Evolutionary conservation across 495 filamentous ascomycete species (phyloP).

Genomic region (Sporormia fimetaria): DNA sequence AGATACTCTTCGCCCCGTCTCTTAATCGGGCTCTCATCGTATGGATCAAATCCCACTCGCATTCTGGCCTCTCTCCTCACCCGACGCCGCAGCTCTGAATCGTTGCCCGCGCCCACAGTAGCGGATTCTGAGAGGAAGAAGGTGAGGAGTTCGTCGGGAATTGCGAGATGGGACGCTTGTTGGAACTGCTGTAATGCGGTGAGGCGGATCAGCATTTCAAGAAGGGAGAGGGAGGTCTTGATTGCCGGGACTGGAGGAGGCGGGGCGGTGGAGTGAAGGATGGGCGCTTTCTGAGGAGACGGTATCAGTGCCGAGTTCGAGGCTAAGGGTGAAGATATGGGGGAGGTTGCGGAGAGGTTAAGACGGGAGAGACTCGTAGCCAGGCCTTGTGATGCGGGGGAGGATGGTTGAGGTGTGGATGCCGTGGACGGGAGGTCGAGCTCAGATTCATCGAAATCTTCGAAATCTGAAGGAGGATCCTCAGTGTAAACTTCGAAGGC

Average conservation of each 20-base stretch:
- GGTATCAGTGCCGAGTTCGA: constrained; percentile 21
- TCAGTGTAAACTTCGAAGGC: constrained; percentile 81
- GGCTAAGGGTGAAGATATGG: constrained; percentile 21
- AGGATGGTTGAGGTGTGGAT: constrained; percentile 12
- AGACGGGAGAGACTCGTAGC: constrained; percentile 32
- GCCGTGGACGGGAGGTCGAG: constrained; percentile 38
- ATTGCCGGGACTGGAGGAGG: constrained; percentile 18
- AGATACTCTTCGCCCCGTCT: constrained; percentile 52
- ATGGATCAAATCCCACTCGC: constrained; percentile 85
- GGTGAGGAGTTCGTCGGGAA: constrained; percentile 86
- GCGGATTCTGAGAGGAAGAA: constrained; percentile 85
- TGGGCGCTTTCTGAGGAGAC: constrained; percentile 43
- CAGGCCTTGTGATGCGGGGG: constrained; percentile 26
- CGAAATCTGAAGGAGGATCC: constrained; percentile 38
- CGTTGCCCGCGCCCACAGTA: constrained; percentile 58
- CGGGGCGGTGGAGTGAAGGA: constrained; percentile 25
- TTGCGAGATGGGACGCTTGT: constrained; percentile 81
- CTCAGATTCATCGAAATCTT: constrained; percentile 41
- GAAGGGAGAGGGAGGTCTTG: constrained; percentile 73
- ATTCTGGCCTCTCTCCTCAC: constrained; percentile 60
- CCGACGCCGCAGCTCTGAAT: constrained; percentile 56
- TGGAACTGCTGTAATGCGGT: constrained; percentile 93
- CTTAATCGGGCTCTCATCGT: constrained; percentile 60
- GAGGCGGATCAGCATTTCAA: constrained; percentile 88
- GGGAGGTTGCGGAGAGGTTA: constrained; percentile 27